These are phyloP conservation scores for Plantago elongata DNA, from an alignment of 257 asterid genomes.

Conservation along the genomic window DNA sequence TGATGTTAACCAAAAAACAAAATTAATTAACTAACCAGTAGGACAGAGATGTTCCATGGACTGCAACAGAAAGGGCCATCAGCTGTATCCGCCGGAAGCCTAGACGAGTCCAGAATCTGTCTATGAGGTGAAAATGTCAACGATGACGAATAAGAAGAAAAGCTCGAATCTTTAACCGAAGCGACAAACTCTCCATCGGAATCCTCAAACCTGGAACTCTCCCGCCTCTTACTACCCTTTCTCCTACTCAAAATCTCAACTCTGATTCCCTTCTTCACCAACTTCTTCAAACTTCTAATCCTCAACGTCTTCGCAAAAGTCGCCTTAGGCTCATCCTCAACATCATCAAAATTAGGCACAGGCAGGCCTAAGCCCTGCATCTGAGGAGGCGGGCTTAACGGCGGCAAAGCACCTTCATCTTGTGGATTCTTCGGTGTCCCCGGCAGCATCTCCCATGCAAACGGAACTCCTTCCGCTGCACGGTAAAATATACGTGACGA, in stretches of 20 bases:
- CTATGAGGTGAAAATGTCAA: slow-evolving; percentile 26
- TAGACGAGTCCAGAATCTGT: slow-evolving; percentile 22
- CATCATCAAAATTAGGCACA: slow-evolving; percentile 36
- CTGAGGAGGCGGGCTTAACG: slow-evolving; percentile 63
- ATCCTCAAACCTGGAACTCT: slow-evolving; percentile 30
- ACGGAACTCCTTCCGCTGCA: slow-evolving; percentile 59
- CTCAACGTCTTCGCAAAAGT: slow-evolving; percentile 13
- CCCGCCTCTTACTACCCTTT: slow-evolving; percentile 19
- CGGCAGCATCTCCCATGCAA: slow-evolving; percentile 72
- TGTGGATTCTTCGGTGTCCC: slow-evolving; percentile 59
- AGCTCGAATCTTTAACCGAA: slow-evolving; percentile 28
- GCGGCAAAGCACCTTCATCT: slow-evolving; percentile 39
- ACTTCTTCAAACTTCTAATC: slow-evolving; percentile 27
- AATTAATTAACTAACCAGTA: slow-evolving; percentile 34
- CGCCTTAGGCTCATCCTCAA: slow-evolving; percentile 15
- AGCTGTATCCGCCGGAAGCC: slow-evolving; percentile 9
- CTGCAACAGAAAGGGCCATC: slow-evolving; percentile 50
- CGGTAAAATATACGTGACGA: slow-evolving; percentile 53
- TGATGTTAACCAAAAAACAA: too few species aligned
- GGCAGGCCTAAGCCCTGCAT: slow-evolving; percentile 47
- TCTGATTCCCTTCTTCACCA: slow-evolving; percentile 26
- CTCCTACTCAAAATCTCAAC: slow-evolving; percentile 20
- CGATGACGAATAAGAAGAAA: slow-evolving; percentile 36
- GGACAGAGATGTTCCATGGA: slow-evolving; percentile 38
- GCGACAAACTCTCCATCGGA: slow-evolving; percentile 33